Conservation (phyloP, 1,284 basidiomycete species). For the Ganoderma sinense region DNA sequence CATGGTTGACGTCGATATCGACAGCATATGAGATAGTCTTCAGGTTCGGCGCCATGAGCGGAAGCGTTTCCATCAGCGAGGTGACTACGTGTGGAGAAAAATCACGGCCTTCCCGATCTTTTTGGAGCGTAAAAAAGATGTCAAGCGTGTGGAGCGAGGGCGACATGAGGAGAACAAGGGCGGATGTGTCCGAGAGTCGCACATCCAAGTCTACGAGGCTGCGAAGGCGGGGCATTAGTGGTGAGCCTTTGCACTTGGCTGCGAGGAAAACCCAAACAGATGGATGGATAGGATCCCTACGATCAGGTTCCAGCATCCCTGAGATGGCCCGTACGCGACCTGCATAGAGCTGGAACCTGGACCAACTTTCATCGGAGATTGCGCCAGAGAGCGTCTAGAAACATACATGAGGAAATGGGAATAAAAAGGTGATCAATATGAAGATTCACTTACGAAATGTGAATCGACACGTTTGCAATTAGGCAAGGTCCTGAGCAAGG, state of each 20-base stretch:
- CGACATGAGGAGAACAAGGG: not conserved
- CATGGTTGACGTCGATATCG: not conserved
- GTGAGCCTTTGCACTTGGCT: not conserved
- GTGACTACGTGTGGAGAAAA: not conserved
- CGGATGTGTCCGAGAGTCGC: not conserved
- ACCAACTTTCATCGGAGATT: not conserved
- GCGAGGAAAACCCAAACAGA: not conserved
- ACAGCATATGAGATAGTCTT: not conserved
- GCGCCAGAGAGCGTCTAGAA: not conserved
- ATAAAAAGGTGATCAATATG: not conserved
- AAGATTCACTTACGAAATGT: not conserved
- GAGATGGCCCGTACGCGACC: not conserved
- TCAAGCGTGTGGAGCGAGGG: not conserved
- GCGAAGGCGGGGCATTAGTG: not conserved
- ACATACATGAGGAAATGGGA: not conserved
- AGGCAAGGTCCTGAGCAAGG: not conserved
- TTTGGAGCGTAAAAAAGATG: not conserved
- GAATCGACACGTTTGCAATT: not conserved
- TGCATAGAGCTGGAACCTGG: not conserved
- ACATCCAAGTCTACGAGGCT: not conserved
- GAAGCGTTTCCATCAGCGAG: not conserved
- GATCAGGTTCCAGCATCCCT: not conserved
- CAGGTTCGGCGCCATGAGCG: not conserved
- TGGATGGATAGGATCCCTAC: not conserved
- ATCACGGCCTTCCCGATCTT: not conserved